These are phyloP conservation scores for Emmonsiellopsis sp. DNA, from an alignment of 2,329 filamentous ascomycete species.

Conservation along the genomic window DNA sequence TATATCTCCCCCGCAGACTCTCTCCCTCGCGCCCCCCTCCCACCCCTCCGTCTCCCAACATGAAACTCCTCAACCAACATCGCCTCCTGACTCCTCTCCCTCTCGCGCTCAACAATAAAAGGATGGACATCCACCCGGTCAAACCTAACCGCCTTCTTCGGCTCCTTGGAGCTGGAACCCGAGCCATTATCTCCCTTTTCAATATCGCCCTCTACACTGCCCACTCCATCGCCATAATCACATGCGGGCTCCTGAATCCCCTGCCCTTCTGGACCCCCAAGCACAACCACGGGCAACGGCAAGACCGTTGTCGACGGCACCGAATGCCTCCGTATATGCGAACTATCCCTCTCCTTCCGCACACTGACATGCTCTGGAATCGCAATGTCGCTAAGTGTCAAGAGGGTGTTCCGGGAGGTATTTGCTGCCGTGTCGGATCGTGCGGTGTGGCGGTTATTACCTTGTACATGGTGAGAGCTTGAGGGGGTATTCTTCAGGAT, in stretches of 20 bases:
- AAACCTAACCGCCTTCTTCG: conserved; percentile 2
- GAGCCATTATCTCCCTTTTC: background rate
- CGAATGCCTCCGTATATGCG: background rate
- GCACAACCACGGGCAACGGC: background rate
- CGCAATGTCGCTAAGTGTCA: conserved; percentile 1
- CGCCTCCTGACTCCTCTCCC: background rate
- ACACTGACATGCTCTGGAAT: background rate
- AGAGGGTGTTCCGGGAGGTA: conserved; percentile 4
- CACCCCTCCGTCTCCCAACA: background rate
- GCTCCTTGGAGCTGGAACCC: background rate
- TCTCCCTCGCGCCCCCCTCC: background rate
- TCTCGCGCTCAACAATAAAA: background rate
- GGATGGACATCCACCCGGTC: conserved; percentile 4
- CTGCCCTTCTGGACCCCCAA: background rate
- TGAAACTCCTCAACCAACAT: background rate
- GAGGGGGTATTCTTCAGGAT: background rate
- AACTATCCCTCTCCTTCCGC: background rate
- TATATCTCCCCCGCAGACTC: conserved; percentile 11
- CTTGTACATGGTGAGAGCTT: background rate
- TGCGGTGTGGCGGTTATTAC: background rate
- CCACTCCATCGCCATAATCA: background rate
- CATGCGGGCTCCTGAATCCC: background rate
- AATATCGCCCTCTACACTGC: background rate
- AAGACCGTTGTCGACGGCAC: background rate
- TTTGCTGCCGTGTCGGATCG: conserved; percentile 3